Conservation (phyloP, 176 grass and related monocot genomes). For the Poa pratensis region DNA sequence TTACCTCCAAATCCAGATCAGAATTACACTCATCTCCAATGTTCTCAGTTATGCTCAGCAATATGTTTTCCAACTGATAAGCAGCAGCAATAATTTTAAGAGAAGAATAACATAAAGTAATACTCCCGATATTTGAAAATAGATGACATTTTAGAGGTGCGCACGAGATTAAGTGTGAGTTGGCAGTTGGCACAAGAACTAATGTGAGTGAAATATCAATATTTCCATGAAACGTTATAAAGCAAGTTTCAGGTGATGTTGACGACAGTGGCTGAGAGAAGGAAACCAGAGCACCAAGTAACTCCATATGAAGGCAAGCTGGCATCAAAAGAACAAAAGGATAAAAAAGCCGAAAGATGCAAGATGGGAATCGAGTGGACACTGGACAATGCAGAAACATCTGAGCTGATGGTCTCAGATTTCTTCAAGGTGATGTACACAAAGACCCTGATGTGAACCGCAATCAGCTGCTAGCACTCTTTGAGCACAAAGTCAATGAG, state of each 20-base stretch:
- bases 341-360: background rate
- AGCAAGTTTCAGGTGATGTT: background rate
- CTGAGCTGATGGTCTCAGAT: background rate
- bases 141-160: background rate
- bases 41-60: constrained; percentile 9
- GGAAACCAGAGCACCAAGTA: background rate
- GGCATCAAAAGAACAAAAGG: background rate
- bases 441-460: constrained; percentile 2
- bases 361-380: background rate
- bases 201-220: constrained; percentile 17
- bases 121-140: background rate
- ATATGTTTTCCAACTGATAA: constrained; percentile 18
- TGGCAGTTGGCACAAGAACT: background rate
- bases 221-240: background rate
- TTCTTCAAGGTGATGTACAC: constrained; percentile 15
- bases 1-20: constrained; percentile 16
- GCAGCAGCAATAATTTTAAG: background rate
- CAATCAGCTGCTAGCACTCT: constrained; percentile 3
- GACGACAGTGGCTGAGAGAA: background rate
- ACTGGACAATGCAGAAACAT: background rate
- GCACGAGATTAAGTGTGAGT: background rate
- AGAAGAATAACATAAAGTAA: background rate
- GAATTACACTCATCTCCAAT: background rate
- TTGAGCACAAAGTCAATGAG: background rate
- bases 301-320: background rate